phyloP scores from a whole-genome alignment of 148 eudicot species.

The Rhododendron mucronatum region DNA sequence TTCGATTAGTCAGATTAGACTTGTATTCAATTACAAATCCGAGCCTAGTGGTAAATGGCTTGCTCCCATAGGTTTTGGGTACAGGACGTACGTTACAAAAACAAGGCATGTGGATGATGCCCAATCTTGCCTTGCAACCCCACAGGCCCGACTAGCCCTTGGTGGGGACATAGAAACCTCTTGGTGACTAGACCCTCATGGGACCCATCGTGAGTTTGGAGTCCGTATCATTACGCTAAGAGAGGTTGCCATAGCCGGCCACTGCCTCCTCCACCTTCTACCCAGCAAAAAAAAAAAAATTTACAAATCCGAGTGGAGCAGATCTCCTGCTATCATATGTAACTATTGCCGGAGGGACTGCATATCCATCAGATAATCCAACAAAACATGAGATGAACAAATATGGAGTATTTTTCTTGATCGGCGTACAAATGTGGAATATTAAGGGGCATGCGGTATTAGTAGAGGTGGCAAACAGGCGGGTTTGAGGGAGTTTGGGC shows the following conservation, averaged over 20 bases:
- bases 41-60: background rate
- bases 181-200: background rate
- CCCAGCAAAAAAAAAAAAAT: background rate
- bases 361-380: background rate
- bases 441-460: background rate
- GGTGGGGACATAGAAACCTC: background rate
- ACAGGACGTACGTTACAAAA: background rate
- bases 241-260: background rate
- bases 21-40: background rate
- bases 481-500: too few relatives aligned
- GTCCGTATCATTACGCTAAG: background rate
- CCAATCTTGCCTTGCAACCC: background rate
- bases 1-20: background rate
- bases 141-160: background rate
- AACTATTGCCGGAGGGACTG: background rate
- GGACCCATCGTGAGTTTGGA: background rate
- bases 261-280: background rate
- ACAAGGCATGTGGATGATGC: background rate
- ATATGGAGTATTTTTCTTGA: background rate
- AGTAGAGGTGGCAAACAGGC: background rate
- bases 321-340: too few relatives aligned
- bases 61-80: background rate
- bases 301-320: too few relatives aligned
- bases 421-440: background rate
- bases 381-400: background rate